Base-by-base conservation (phyloP, 78 protist genomes). In the Speleostelium caveatum region DNA sequence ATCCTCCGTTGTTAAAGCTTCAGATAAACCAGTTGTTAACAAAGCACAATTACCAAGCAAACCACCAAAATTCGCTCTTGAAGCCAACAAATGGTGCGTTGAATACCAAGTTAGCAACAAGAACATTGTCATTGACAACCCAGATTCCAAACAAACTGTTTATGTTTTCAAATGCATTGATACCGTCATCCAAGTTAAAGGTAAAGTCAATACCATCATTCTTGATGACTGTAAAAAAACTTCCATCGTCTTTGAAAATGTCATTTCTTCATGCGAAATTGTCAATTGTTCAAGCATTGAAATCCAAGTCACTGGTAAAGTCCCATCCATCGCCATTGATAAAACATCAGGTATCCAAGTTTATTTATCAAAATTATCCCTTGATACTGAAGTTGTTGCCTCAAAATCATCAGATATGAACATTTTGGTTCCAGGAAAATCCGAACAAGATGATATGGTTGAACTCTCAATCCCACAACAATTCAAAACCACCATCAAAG, bases 381-480 rank as follows among this genome's bases (percentile, higher is more conserved):
- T 95, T 17, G 95, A 59, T 55, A 65, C 92, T 32, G 96, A 96
- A 62, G 85, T 97, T 35, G 58, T 95, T 55, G 26, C 97, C 41
- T 93, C 98, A 74, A 97, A 97, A 86, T 86, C 95, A 16, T 92
- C 96, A 16, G 96, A 95, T 86, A 73, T 97, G 95, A 97, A 97
- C 71, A 86, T 97, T 67, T 49, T 71, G 75, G 71, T 95, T 49
- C 96, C 96, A 49, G 97, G 94, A 49, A 87, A 77, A 28, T 66
- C 92, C 59, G 63, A 12, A 66, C 67, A 74, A 28, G 95, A 90
- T 63, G 97, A 95, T 60, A 45, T 75, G 63, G 45, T 94, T 58
- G 94, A 73, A 80, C 26, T 94, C 83, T 94, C 98, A 21, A 42
- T 94, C 28, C 96, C 98, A 56, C 96, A 96, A 90, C 98, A 96